Conservation (phyloP, 1,284 basidiomycete species). For the Xanthoconium separans region DNA sequence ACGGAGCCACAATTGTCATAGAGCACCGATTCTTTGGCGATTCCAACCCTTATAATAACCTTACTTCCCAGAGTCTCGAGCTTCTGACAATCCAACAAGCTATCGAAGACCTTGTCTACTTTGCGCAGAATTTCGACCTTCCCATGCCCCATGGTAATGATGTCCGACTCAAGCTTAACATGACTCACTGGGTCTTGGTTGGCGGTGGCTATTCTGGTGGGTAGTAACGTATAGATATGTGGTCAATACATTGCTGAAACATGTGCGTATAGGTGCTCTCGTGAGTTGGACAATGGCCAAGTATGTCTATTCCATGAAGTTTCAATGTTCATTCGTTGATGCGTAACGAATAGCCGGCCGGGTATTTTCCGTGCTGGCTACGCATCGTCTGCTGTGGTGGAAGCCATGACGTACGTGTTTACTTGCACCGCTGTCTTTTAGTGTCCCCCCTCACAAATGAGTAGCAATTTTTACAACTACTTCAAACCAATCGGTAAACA, state of each 20-base stretch:
- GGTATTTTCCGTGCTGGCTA: slow-evolving; percentile 67
- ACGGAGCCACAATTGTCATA: slow-evolving; percentile 61
- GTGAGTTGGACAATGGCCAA: slow-evolving; percentile 72
- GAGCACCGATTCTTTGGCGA: slow-evolving; percentile 55
- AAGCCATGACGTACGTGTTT: slow-evolving; percentile 53
- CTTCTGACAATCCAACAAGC: slow-evolving; percentile 70
- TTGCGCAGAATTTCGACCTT: slow-evolving; percentile 62
- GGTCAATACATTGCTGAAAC: neutral
- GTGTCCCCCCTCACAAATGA: neutral
- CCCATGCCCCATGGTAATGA: slow-evolving; percentile 64
- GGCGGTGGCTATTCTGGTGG: slow-evolving; percentile 72
- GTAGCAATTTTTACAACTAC: slow-evolving; percentile 66
- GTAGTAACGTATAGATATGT: neutral
- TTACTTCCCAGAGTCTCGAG: slow-evolving; percentile 55
- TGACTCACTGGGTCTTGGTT: slow-evolving; percentile 65
- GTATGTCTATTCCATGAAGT: slow-evolving; percentile 37
- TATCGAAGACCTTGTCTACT: slow-evolving; percentile 71
- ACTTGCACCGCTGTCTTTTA: neutral
- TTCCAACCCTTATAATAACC: slow-evolving; percentile 59
- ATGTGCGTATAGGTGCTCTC: slow-evolving; percentile 42
- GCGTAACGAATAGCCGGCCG: slow-evolving; percentile 48
- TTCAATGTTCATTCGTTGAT: neutral
- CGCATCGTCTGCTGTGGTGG: slow-evolving; percentile 69
- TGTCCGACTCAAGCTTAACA: slow-evolving; percentile 53
- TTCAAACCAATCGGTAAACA: slow-evolving; percentile 68